Evolutionary conservation across 441 rosid genomes (phyloP).

Genomic region (Caryocar brasiliense): DNA sequence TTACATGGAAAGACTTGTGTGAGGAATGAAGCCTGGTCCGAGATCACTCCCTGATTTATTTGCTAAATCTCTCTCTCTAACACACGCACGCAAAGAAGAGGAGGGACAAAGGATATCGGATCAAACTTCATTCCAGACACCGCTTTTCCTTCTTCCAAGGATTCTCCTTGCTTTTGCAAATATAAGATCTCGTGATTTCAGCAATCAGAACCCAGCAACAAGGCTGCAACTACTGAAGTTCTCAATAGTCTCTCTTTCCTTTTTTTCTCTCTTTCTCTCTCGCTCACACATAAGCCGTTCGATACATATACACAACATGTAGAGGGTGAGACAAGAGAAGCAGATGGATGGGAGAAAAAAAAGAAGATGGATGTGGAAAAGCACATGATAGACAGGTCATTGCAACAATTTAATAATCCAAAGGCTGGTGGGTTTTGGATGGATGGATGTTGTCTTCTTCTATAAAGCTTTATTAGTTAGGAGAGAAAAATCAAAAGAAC

Average conservation of each 20-base stretch:
- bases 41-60: conserved; percentile 28
- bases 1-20: conserved; percentile 34
- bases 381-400: conserved; percentile 62
- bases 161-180: not conserved
- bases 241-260: too few species aligned
- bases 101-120: conserved; percentile 34
- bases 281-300: not conserved
- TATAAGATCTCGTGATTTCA: conserved; percentile 35
- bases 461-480: not conserved
- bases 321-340: conserved; percentile 13
- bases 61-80: not conserved
- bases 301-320: not conserved
- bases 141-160: conserved; percentile 32
- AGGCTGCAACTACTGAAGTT: conserved; percentile 18
- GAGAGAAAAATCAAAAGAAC: not conserved
- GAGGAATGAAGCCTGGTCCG: conserved; percentile 93
- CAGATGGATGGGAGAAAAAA: conserved; percentile 8
- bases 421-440: conserved; percentile 43
- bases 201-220: conserved; percentile 20
- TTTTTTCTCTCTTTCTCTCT: conserved; percentile 9
- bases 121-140: conserved; percentile 78
- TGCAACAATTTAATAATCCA: conserved; percentile 23
- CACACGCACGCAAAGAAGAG: not conserved
- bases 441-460: conserved; percentile 57
- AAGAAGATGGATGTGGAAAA: conserved; percentile 15